Conservation (phyloP, 495 filamentous ascomycete species). For the Tetracladium marchalianum region DNA sequence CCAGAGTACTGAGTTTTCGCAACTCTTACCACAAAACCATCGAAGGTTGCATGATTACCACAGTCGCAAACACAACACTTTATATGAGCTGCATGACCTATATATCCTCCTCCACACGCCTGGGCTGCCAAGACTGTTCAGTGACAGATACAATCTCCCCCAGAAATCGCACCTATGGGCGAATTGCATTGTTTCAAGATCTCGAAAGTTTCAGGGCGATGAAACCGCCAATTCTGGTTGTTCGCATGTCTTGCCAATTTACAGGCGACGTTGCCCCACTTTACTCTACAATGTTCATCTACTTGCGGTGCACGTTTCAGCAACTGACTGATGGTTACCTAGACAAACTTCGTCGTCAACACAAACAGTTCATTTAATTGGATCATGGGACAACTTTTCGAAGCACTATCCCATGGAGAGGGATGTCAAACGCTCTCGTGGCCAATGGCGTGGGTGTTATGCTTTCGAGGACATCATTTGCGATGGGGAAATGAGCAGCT, state of each 20-base stretch:
- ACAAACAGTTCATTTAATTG: constrained; percentile 66
- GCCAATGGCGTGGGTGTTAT: constrained; percentile 79
- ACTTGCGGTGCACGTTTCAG: constrained; percentile 11
- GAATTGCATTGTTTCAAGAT: no score
- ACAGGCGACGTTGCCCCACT: not conserved
- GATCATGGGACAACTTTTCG: constrained; percentile 90
- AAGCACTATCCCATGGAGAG: constrained; percentile 67
- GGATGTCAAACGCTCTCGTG: constrained; percentile 56
- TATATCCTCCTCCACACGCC: no score
- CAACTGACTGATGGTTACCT: constrained; percentile 19
- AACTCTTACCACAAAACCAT: no score
- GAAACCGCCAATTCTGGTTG: no score
- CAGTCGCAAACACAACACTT: no score
- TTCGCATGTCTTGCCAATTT: not conserved
- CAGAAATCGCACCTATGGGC: no score
- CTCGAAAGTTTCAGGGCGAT: no score
- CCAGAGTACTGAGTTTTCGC: no score
- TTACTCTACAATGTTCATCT: constrained; percentile 1
- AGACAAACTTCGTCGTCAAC: constrained; percentile 59
- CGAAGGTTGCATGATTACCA: no score
- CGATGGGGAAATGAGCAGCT: constrained; percentile 53
- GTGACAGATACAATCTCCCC: no score
- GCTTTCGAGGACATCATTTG: constrained; percentile 74
- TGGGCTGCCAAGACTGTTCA: no score
- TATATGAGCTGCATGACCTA: no score